These are phyloP conservation scores for Chiua virens DNA, from an alignment of 768 basidiomycete species.

Conservation along the genomic window DNA sequence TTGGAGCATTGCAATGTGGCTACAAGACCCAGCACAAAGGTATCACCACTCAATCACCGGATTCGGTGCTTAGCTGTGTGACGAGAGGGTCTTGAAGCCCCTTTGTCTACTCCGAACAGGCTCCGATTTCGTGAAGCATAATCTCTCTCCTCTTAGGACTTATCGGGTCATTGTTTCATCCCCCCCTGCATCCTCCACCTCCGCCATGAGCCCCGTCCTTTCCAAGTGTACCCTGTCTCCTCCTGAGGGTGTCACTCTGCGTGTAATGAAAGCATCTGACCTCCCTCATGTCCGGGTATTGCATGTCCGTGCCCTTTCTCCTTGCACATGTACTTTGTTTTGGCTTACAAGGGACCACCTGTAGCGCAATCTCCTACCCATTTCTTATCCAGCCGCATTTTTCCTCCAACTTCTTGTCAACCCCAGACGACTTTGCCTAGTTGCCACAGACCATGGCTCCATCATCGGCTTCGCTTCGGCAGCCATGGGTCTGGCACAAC, in stretches of 20 bases:
- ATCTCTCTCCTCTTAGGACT: neutral
- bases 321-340: neutral
- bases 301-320: constrained; percentile 19
- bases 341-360: constrained; percentile 1
- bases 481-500: constrained; percentile 6
- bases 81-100: neutral
- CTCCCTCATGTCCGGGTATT: constrained; percentile 26
- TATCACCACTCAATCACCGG: neutral
- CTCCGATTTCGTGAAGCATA: constrained; percentile 7
- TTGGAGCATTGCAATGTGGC: too few relatives aligned
- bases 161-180: neutral
- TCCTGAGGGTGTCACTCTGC: constrained; percentile 16
- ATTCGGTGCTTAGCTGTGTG: neutral
- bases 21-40: too few relatives aligned
- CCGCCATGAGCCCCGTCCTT: constrained; percentile 9
- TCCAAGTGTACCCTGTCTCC: neutral
- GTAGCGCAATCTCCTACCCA: constrained; percentile 26
- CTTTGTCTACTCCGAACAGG: constrained; percentile 11
- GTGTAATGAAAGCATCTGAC: constrained; percentile 30
- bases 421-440: constrained; percentile 28
- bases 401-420: constrained; percentile 34
- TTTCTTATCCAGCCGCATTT: constrained; percentile 30
- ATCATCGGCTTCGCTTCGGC: constrained; percentile 33
- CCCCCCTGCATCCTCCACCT: neutral
- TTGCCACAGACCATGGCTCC: constrained; percentile 20